Evolutionary conservation across 2,329 filamentous ascomycete species (phyloP), one percentile per base, ranked within the genome.

Genomic region (Penicillium sumatraense): DNA sequence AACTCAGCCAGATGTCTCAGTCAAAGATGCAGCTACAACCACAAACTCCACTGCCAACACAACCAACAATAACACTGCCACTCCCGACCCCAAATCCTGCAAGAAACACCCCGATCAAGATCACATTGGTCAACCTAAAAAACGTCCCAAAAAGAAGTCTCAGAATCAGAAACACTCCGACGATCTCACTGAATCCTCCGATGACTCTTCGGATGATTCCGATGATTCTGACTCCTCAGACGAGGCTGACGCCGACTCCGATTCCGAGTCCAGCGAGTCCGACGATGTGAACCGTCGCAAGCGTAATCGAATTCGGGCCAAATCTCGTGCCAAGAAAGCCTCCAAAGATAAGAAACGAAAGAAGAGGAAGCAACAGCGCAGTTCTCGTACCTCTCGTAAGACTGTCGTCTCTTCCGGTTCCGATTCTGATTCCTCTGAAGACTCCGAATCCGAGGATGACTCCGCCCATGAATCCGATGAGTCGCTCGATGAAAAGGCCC

Each of bases 301-400:
- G 58, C 70, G 75, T 48, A 64, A 72, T 49, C 75, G 76, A 50
- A 64, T 68, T 57, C 62, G 64, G 51, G 64, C 69, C 48, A 79
- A 77, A 59, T 59, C 65, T 3, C 78, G 71, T 38, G 49, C 66
- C 5, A 75, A 67, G 33, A 71, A 72, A 53, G 55, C 62, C 1
- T 56, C 63, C 27, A 74, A 69, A 40, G 61, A 68, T 23, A 57
- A 60, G 21, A 64, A 59, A 27, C 53, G 54, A 9, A 65, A 62
- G 48, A 72, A 76, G 65, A 74, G 71, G 38, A 79, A 76, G 65
- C 73, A 71, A 38, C 79, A 75, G 66, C 40, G 40, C 66, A 69
- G 40, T 75, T 72, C 54, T 61, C 72, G 7, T 71, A 65, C 69
- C 73, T 20, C 42, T 20, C 42, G 66, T 65, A 66, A 60, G 56